A percentile compares a stretch with the other conserved stretches of the same genome.
Evolutionary conservation across 2,329 filamentous ascomycete genomes (phyloP).

Genomic region (Nemania sp.): DNA sequence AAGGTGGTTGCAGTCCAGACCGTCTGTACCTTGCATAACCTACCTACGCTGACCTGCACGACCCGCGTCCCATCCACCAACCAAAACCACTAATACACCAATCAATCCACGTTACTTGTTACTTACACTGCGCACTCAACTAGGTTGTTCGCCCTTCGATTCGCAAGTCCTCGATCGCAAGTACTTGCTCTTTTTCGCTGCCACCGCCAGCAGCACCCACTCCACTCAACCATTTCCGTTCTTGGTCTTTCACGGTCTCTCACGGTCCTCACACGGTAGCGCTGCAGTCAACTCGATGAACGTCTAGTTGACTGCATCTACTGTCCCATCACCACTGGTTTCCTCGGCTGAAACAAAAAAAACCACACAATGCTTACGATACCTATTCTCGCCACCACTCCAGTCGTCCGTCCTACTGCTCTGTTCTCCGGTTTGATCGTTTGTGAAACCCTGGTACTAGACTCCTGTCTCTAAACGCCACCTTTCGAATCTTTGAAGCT

Average conservation of each 20-base stretch:
- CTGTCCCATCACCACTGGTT: conserved; percentile 51
- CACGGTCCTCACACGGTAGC: conserved; percentile 45
- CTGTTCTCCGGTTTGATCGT: conserved; percentile 70
- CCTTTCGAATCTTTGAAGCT: conserved; percentile 59
- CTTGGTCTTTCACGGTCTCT: conserved; percentile 43
- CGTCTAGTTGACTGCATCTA: conserved; percentile 51
- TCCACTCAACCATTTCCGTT: conserved; percentile 23
- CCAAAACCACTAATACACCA: neutral
- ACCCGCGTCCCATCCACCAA: neutral
- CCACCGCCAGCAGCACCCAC: neutral
- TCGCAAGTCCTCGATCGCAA: conserved; percentile 29
- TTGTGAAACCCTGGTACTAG: conserved; percentile 63
- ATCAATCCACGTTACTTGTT: conserved; percentile 1
- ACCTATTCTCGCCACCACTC: conserved; percentile 59
- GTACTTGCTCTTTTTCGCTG: neutral
- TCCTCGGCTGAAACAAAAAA: conserved; percentile 49
- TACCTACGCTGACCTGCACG: conserved; percentile 33
- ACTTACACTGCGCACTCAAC: conserved; percentile 15
- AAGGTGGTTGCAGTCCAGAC: conserved; percentile 49
- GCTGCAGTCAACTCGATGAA: conserved; percentile 49
- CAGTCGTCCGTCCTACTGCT: conserved; percentile 73
- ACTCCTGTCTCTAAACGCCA: conserved; percentile 58
- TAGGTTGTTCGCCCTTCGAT: conserved; percentile 13
- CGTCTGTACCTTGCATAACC: conserved; percentile 54
- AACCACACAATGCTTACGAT: conserved; percentile 68